Evolutionary conservation across 2,329 filamentous ascomycete genomes (phyloP), one percentile per base, ranked within the genome.

Genomic region (Fusarium sp.): DNA sequence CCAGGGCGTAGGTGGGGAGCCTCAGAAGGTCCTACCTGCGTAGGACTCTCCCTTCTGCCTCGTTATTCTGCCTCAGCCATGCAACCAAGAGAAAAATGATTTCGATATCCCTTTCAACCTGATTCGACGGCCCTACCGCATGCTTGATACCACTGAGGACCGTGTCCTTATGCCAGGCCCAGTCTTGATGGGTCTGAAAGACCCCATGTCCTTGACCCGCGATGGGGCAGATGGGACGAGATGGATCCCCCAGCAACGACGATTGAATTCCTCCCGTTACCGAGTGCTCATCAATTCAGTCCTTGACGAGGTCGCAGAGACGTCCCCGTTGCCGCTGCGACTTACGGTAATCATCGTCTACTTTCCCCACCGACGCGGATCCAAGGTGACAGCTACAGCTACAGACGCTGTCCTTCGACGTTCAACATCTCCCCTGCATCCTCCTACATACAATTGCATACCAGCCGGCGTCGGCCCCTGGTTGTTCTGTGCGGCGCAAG

Each of bases 231-330:
- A 35, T 64, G 39, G 60, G 62, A 35, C 58, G 37, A 60, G 58
- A 68, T 71, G 61, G 45, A 69, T 61, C 60, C 23, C 48, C 50
- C 34, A 56, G 27, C 20, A 57, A 50, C 20, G 58, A 56, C 65
- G 58, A 72, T 74, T 58, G 52, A 61, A 67, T 72, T 73, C 65
- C 68, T 74, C 65, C 65, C 68, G 72, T 54, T 67, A 74, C 72
- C 65, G 72, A 74, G 54, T 50, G 43, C 58, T 54, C 37, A 30
- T 41, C 48, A 52, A 34, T 20, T 27, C 35, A 16, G 50, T 32
- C 35, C 50, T 32, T 34, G 10, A 27, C 54, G 32, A 58, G 34
- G 54, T 27, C 54, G 14, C 54, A 59, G 54, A 39, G 20, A 18
- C 27, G 58, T n/a, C 32, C 58, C 61, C 20, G 16, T 54, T 43